These are phyloP conservation scores for Globisporangium sylvaticum DNA, from an alignment of 352 stramenopile genomes.

Conservation along the genomic window DNA sequence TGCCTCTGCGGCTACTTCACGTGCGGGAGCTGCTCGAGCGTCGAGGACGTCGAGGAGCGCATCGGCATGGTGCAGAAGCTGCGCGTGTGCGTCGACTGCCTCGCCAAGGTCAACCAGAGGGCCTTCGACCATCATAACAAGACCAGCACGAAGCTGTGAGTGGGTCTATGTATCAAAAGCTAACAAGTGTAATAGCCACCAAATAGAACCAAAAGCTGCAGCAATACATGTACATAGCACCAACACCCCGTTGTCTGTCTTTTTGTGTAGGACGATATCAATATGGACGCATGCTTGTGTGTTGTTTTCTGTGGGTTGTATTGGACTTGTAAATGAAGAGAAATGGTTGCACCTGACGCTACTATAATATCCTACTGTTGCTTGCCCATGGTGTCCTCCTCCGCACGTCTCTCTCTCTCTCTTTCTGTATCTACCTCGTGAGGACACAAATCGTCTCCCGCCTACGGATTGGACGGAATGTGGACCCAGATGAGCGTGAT, in stretches of 20 bases:
- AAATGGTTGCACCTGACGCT: neutral
- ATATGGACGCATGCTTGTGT: neutral
- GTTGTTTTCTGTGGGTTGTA: neutral
- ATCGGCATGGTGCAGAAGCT: slow-evolving; percentile 36
- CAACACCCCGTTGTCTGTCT: neutral
- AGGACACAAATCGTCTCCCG: neutral
- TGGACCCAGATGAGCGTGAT: slow-evolving; percentile 81
- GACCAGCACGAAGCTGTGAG: slow-evolving; percentile 3
- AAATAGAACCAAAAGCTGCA: neutral
- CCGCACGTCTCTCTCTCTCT: neutral
- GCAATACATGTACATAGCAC: neutral
- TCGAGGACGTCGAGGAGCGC: slow-evolving; percentile 36
- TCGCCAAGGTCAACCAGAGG: slow-evolving; percentile 18
- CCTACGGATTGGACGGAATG: slow-evolving; percentile 37
- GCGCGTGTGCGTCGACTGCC: slow-evolving; percentile 39
- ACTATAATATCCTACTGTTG: neutral
- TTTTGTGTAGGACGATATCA: neutral
- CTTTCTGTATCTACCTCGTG: neutral
- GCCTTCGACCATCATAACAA: neutral
- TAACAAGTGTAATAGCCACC: neutral
- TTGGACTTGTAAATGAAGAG: neutral
- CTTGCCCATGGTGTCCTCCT: neutral
- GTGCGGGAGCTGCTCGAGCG: slow-evolving; percentile 33
- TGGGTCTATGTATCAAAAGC: slow-evolving; percentile 17
- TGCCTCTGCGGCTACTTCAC: slow-evolving; percentile 39